These are phyloP conservation scores for Sporopachydermia lactativora DNA, from an alignment of 805 yeast genomes.

Conservation along the genomic window DNA sequence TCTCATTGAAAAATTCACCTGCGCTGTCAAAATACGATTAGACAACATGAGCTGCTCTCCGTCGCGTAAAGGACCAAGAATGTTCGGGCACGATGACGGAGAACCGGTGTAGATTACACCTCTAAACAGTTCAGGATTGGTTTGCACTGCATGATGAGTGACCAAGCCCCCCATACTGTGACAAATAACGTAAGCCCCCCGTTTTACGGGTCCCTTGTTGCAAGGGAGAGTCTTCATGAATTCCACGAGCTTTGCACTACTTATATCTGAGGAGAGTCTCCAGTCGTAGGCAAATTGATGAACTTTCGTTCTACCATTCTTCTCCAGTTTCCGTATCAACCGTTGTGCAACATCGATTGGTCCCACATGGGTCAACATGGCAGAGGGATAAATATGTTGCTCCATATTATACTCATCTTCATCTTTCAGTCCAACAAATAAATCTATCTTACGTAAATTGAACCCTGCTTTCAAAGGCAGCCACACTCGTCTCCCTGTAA, in stretches of 20 bases:
- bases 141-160: conserved; percentile 65
- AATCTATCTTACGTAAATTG: conserved; percentile 52
- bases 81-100: conserved; percentile 75
- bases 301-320: conserved; percentile 46
- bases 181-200: conserved; percentile 59
- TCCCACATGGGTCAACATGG: conserved; percentile 69
- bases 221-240: conserved; percentile 28
- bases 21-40: conserved; percentile 61
- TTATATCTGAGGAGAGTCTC: conserved; percentile 58
- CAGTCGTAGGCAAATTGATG: conserved; percentile 88
- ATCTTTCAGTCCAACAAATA: conserved; percentile 57
- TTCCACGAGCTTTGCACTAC: conserved; percentile 36
- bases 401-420: conserved; percentile 50
- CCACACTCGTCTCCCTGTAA: conserved; percentile 63
- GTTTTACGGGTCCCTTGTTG: conserved; percentile 29
- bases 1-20: conserved; percentile 80
- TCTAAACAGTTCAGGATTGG: conserved; percentile 51
- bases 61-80: conserved; percentile 70
- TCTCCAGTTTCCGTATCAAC: conserved; percentile 37
- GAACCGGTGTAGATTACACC: conserved; percentile 73
- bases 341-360: conserved; percentile 69
- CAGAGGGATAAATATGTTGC: conserved; percentile 48
- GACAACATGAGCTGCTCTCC: conserved; percentile 73
- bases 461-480: conserved; percentile 78
- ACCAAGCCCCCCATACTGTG: conserved; percentile 94